These are phyloP conservation scores for Penicillium corylophilum DNA, from an alignment of 2,329 filamentous ascomycete species.

Conservation along the genomic window DNA sequence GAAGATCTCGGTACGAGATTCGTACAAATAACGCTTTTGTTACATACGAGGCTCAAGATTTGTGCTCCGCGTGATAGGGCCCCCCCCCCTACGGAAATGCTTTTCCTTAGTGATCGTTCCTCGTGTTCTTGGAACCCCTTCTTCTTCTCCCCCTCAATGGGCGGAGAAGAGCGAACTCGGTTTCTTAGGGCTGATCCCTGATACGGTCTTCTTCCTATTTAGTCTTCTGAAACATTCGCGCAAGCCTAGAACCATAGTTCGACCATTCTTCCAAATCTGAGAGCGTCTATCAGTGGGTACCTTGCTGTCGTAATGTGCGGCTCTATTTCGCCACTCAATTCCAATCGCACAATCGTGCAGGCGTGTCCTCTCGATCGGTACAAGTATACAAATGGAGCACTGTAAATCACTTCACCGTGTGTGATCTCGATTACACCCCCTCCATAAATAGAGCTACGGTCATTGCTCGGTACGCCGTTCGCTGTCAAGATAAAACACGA, in stretches of 20 bases:
- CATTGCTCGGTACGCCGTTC: not conserved
- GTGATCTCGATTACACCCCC: not conserved
- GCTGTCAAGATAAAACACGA: not conserved
- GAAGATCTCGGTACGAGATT: not conserved
- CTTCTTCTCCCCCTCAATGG: not conserved
- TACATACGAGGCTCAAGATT: not conserved
- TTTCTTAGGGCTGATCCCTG: not conserved
- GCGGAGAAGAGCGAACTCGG: not conserved
- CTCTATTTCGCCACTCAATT: not conserved
- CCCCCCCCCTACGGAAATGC: not conserved
- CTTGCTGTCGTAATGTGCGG: not conserved
- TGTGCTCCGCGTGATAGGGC: not conserved
- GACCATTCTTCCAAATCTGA: not conserved
- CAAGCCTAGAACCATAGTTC: not conserved
- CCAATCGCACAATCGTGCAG: not conserved
- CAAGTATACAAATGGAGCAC: not conserved
- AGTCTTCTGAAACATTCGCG: not conserved
- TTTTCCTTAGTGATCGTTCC: not conserved
- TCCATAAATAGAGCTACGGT: not conserved
- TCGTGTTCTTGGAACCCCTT: not conserved
- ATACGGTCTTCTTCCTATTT: not conserved
- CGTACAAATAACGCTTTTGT: not conserved
- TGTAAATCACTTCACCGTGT: too few relatives aligned
- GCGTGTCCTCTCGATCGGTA: not conserved
- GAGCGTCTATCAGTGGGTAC: not conserved